phyloP scores from a whole-genome alignment of 306 rosid genomes.

The Quillaja saponaria region DNA sequence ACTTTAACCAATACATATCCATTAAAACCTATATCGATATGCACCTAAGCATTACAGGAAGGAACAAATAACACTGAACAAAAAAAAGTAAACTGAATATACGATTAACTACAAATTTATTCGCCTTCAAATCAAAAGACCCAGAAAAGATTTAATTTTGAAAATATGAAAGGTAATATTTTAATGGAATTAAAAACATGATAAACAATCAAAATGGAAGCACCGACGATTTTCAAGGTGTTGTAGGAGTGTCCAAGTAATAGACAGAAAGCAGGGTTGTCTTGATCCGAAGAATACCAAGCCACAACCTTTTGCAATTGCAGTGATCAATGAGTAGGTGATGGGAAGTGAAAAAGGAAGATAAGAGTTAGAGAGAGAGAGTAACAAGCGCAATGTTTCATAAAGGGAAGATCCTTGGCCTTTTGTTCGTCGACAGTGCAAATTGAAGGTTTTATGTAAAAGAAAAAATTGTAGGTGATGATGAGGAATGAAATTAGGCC shows the following conservation, averaged over 20 bases:
- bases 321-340: neutral
- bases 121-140: neutral
- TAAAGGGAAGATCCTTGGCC: constrained; percentile 9
- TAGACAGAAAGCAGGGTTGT: neutral
- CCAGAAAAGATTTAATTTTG: neutral
- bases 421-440: neutral
- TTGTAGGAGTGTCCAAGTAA: neutral
- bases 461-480: too few relatives aligned
- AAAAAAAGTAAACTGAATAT: constrained; percentile 20
- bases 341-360: neutral
- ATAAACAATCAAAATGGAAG: constrained; percentile 10
- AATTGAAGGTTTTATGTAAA: too few relatives aligned
- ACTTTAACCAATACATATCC: constrained; percentile 6
- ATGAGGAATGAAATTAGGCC: constrained; percentile 30
- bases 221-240: neutral
- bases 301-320: neutral
- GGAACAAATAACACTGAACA: too few relatives aligned
- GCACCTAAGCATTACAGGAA: too few relatives aligned
- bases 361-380: neutral
- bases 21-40: too few relatives aligned
- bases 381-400: constrained; percentile 15
- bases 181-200: neutral
- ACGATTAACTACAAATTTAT: constrained; percentile 1
- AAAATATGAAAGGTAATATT: neutral
- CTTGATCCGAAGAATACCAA: constrained; percentile 29